These are phyloP conservation scores for Geotrichum bryndzae DNA, from an alignment of 1,139 yeast species.

Conservation along the genomic window DNA sequence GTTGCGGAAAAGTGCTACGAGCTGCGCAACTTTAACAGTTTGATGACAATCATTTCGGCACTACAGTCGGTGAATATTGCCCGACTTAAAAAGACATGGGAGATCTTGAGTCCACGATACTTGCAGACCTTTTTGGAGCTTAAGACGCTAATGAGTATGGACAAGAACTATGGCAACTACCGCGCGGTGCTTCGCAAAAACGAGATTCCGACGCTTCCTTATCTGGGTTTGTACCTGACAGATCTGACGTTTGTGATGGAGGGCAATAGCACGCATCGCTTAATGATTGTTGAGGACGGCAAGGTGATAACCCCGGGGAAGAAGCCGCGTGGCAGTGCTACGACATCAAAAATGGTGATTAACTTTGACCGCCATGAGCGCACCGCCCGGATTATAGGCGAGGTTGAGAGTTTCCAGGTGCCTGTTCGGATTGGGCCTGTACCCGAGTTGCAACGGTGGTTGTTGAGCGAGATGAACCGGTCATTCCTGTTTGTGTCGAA, in stretches of 20 bases:
- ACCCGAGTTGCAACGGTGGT: slow-evolving; percentile 33
- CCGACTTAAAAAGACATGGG: slow-evolving; percentile 65
- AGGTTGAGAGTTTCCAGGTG: slow-evolving; percentile 69
- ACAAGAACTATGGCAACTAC: slow-evolving; percentile 73
- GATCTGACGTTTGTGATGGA: slow-evolving; percentile 85
- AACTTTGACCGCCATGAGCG: slow-evolving; percentile 80
- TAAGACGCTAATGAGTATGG: slow-evolving; percentile 71
- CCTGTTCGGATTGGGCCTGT: slow-evolving; percentile 39
- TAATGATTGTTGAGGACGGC: slow-evolving; percentile 31
- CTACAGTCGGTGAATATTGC: slow-evolving; percentile 77
- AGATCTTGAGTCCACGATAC: slow-evolving; percentile 56
- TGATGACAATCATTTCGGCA: slow-evolving; percentile 83
- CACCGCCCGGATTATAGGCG: slow-evolving; percentile 68
- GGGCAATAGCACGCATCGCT: slow-evolving; percentile 63
- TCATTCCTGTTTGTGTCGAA: slow-evolving; percentile 30
- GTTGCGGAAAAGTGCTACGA: slow-evolving; percentile 77
- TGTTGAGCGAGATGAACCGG: slow-evolving; percentile 33
- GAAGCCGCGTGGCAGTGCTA: background rate
- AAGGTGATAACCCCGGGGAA: slow-evolving; percentile 8
- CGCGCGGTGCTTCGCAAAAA: slow-evolving; percentile 57
- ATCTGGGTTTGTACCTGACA: slow-evolving; percentile 73
- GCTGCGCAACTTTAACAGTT: slow-evolving; percentile 74
- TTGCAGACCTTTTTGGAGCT: slow-evolving; percentile 59
- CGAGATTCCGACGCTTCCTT: slow-evolving; percentile 74
- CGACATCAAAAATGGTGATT: slow-evolving; percentile 45